A percentile compares a stretch with the other conserved stretches of the same genome.
phyloP scores from a whole-genome alignment of 106 monocot genomes.

The Triglochin maritima region DNA sequence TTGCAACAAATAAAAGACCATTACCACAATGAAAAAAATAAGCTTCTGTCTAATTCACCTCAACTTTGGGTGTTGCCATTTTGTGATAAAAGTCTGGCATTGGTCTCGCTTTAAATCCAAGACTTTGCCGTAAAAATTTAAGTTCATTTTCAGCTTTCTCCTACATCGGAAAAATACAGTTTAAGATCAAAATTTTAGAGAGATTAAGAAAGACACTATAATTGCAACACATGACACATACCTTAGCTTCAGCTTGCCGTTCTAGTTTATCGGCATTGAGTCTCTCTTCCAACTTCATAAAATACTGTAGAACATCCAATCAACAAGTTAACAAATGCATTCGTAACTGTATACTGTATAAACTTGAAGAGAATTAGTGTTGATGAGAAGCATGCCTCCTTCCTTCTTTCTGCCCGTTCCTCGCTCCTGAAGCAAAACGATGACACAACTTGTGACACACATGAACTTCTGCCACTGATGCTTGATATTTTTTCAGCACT shows the following conservation, averaged over 20 bases:
- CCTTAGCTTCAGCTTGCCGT: conserved; percentile 14
- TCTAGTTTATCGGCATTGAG: conserved; percentile 9
- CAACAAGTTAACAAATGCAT: neutral
- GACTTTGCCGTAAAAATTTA: conserved; percentile 6
- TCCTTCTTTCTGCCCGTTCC: conserved; percentile 9
- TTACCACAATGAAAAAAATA: too few species aligned
- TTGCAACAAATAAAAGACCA: too few species aligned
- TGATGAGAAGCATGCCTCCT: conserved; percentile 1
- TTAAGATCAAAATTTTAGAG: neutral
- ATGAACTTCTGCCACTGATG: neutral
- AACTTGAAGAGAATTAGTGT: neutral
- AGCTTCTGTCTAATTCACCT: neutral
- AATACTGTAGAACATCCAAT: conserved; percentile 3
- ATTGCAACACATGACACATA: neutral
- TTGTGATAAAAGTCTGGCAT: conserved; percentile 1
- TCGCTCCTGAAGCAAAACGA: conserved; percentile 7
- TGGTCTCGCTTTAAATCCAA: conserved; percentile 4
- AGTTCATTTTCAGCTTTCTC: conserved; percentile 6
- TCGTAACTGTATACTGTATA: neutral
- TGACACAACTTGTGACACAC: neutral
- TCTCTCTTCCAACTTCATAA: conserved; percentile 15
- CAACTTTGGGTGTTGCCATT: neutral
- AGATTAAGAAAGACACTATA: neutral
- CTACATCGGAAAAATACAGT: neutral
- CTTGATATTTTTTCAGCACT: neutral